Conservation (phyloP, 371 early-diverging fungal genomes). For the Mycotypha africana region DNA sequence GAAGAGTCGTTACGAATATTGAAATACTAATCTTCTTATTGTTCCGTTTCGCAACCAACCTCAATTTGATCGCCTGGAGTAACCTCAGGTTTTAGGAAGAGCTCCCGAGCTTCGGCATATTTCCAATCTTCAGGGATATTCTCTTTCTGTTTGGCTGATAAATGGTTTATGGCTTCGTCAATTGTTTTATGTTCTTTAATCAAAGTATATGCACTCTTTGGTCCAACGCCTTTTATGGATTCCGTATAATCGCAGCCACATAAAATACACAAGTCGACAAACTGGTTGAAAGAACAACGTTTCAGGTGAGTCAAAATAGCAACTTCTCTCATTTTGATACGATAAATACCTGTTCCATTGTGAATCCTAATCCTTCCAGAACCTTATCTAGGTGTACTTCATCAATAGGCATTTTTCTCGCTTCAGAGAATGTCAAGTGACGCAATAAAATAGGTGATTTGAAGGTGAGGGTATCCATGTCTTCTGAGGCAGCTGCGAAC, state of each 20-base stretch:
- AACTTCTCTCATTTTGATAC: not conserved
- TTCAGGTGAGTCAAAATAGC: no score
- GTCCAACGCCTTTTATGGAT: conserved; percentile 96
- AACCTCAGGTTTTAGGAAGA: conserved; percentile 87
- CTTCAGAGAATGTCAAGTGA: conserved; percentile 94
- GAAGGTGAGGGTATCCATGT: conserved; percentile 99
- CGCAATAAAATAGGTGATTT: conserved; percentile 89
- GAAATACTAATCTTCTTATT: no score
- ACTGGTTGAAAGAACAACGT: conserved; percentile 63
- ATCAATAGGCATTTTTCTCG: conserved; percentile 65
- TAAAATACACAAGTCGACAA: conserved; percentile 98
- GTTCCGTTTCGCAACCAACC: no score
- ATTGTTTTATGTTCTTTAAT: conserved; percentile 89
- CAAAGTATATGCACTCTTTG: conserved; percentile 82
- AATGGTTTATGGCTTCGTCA: conserved; percentile 78
- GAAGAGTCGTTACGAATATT: not conserved
- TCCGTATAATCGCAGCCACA: conserved; percentile 99
- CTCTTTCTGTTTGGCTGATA: conserved; percentile 69
- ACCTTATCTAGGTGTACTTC: conserved; percentile 87
- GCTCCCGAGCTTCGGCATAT: conserved; percentile 85
- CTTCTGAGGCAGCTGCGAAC: conserved; percentile 98
- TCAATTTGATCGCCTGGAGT: conserved; percentile 61
- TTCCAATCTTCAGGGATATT: conserved; percentile 88
- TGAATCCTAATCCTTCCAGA: conserved; percentile 80
- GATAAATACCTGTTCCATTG: conserved; percentile 60